Base-by-base conservation (phyloP, 2,329 filamentous ascomycete genomes). In the Metarhizium rileyi region DNA sequence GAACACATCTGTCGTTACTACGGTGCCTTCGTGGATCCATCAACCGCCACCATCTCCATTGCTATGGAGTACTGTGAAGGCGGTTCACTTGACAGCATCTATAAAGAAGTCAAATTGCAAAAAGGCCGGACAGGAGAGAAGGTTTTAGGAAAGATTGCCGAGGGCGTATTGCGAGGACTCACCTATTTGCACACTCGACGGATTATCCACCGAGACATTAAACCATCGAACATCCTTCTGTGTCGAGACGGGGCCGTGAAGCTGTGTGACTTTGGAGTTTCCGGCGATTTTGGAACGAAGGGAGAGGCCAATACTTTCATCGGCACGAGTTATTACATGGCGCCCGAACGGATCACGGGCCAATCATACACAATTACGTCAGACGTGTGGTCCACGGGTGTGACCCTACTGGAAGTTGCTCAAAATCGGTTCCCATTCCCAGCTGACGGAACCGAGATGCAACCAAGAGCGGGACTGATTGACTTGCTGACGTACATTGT, bases 1-100 rank as follows among this genome's bases (percentile, higher is more conserved):
- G 86, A 93, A 52, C 90, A 97, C 66, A 98, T 98, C 61, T 98
- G 93, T 70, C 83, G 86, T 55, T 98, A 98, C 70, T 98, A 96
- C 62, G 93, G 93, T 55, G 91, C 91, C 38, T 98, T 97, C 65
- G 88, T 94, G 65, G 91, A 98, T 64, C 87, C 93, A 51, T 86
- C 89, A n/a, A 94, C 89, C 9, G 89, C 90, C 46, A 97, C 91
- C 44, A 97, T 98, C 57, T 95, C 89, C 44, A 98, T 98, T 63
- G 90, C 90, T 50, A 98, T 98, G 93, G 93, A 98, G 66, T 97
- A 95, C 61, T 98, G 93, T 65, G 93, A 97, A 69, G 93, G 93
- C 51, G 93, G 93, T 48, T 95, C 89, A 44, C 78, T 98, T 20
- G 90, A 98, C 71, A 93, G 88, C 64, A 93, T 98, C 56, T 98